These are phyloP conservation scores for Suhomyces wounanorum DNA, from an alignment of 1,139 yeast genomes.

Conservation along the genomic window DNA sequence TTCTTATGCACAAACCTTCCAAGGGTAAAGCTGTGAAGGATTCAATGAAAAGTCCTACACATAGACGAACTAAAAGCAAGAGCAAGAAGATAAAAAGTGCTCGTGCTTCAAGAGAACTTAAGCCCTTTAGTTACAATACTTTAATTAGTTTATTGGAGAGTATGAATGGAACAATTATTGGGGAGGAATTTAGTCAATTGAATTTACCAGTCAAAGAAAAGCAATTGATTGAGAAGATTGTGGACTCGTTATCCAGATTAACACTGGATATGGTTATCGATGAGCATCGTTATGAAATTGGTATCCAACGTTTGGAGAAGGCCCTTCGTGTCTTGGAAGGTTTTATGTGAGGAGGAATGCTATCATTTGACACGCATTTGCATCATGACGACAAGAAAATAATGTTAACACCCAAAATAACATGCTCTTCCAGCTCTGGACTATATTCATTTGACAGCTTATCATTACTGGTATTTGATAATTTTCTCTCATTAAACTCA, in stretches of 20 bases:
- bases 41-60: slow-evolving; percentile 17
- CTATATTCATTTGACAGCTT: not conserved
- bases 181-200: slow-evolving; percentile 71
- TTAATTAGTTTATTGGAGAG: slow-evolving; percentile 59
- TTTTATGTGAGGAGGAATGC: slow-evolving; percentile 31
- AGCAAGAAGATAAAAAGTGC: slow-evolving; percentile 21
- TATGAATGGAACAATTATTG: slow-evolving; percentile 63
- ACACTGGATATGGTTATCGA: slow-evolving; percentile 90
- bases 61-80: slow-evolving; percentile 17
- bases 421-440: not conserved
- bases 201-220: slow-evolving; percentile 78
- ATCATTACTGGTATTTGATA: not conserved
- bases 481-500: not conserved
- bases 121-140: slow-evolving; percentile 61
- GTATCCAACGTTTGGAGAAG: slow-evolving; percentile 73
- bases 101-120: slow-evolving; percentile 26
- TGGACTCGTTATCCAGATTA: slow-evolving; percentile 79
- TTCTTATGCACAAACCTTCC: slow-evolving; percentile 32
- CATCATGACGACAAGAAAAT: not conserved
- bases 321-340: slow-evolving; percentile 89
- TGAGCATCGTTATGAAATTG: slow-evolving; percentile 75
- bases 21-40: slow-evolving; percentile 41
- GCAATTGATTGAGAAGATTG: slow-evolving; percentile 76
- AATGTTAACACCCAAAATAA: not conserved
- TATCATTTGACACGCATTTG: not conserved